Conservation (phyloP, 2,329 filamentous ascomycete species). For the Fusarium veterinarium region DNA sequence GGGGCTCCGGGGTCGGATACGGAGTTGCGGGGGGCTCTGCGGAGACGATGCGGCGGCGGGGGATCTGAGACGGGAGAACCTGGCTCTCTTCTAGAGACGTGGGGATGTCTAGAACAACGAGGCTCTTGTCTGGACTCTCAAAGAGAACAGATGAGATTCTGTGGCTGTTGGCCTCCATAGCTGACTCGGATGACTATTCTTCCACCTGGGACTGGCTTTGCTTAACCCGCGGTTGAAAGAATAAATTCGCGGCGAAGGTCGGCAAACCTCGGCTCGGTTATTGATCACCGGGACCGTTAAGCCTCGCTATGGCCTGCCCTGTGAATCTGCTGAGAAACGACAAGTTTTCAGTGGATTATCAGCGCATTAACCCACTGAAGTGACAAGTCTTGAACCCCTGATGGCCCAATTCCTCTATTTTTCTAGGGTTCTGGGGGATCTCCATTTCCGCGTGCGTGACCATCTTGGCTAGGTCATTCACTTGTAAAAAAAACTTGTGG, state of each 20-base stretch:
- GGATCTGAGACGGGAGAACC: conserved; percentile 54
- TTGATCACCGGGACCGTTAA: conserved; percentile 37
- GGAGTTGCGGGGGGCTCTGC: conserved; percentile 56
- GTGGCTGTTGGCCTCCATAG: conserved; percentile 11
- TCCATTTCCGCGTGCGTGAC: conserved; percentile 34
- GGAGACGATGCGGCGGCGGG: conserved; percentile 59
- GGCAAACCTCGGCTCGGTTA: conserved; percentile 48
- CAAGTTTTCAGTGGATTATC: conserved; percentile 16
- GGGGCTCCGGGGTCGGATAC: conserved; percentile 65
- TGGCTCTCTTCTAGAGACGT: conserved; percentile 76
- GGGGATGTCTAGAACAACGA: conserved; percentile 76
- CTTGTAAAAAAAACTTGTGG: conserved; percentile 21
- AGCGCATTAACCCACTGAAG: conserved; percentile 29
- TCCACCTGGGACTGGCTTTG: not conserved
- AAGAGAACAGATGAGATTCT: conserved; percentile 49
- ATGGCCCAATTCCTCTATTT: conserved; percentile 8
- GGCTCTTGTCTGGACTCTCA: conserved; percentile 51
- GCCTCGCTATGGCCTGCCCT: not conserved
- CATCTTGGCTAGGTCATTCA: conserved; percentile 23
- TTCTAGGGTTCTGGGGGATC: conserved; percentile 30
- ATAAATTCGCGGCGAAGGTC: conserved; percentile 38
- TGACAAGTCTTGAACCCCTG: conserved; percentile 6
- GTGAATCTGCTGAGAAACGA: conserved; percentile 15
- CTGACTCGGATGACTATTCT: conserved; percentile 16
- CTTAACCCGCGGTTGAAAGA: conserved; percentile 22